phyloP scores from a whole-genome alignment of 148 eudicot species.

The Rheum nobile region DNA sequence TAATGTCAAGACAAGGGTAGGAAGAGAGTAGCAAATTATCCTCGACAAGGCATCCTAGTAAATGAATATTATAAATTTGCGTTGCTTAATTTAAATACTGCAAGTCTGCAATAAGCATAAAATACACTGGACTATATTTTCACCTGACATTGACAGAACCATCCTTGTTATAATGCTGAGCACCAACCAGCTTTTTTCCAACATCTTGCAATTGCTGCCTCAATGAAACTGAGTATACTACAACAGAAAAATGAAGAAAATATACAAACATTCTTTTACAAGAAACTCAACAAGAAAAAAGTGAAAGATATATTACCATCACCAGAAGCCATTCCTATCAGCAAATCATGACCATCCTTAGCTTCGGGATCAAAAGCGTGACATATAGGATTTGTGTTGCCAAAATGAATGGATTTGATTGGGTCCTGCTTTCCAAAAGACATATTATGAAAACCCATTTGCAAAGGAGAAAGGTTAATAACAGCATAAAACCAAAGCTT shows the following conservation, averaged over 20 bases:
- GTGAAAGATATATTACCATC: conserved; percentile 47
- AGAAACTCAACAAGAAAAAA: not conserved
- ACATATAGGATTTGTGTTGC: conserved; percentile 85
- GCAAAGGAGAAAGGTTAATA: not conserved
- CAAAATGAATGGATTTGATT: conserved; percentile 66
- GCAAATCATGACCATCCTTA: conserved; percentile 89
- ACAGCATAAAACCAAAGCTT: conserved; percentile 4
- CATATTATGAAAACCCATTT: conserved; percentile 10
- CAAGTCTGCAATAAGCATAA: not conserved
- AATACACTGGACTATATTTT: conserved; percentile 10
- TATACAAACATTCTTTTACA: not conserved
- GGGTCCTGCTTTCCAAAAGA: conserved; percentile 62
- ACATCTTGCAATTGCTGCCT: conserved; percentile 83
- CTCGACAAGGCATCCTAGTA: not conserved
- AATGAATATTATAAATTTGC: not conserved
- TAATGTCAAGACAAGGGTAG: not conserved
- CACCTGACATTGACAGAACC: conserved; percentile 67
- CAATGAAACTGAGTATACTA: conserved; percentile 80
- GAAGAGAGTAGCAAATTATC: not conserved
- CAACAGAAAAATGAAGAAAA: conserved; percentile 9
- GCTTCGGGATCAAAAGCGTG: conserved; percentile 86
- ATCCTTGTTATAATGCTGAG: conserved; percentile 88
- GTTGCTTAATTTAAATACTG: not conserved
- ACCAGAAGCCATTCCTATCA: conserved; percentile 71
- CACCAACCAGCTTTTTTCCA: conserved; percentile 84